phyloP scores from a whole-genome alignment of 305 asterid species.

The Withania somnifera region DNA sequence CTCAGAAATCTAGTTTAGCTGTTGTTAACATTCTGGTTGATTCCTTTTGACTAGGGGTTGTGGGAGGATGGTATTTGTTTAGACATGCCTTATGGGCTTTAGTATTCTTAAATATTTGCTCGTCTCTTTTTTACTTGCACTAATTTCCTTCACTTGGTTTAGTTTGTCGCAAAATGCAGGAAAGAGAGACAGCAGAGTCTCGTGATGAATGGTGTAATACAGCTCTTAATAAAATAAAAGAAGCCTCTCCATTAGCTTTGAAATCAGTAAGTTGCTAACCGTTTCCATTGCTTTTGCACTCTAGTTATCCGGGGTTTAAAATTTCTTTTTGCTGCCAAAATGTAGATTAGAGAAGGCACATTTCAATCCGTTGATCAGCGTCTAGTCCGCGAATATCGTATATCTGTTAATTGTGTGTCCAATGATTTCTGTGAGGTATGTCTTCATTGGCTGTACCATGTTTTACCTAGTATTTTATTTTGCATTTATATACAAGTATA shows the following conservation, averaged over 20 bases:
- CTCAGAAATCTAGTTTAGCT: not conserved
- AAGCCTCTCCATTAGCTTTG: slow-evolving; percentile 77
- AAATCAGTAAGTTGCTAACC: slow-evolving; percentile 54
- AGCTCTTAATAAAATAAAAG: slow-evolving; percentile 50
- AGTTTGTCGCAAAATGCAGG: slow-evolving; percentile 30
- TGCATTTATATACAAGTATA: not conserved
- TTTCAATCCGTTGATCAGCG: slow-evolving; percentile 89
- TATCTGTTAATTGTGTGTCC: slow-evolving; percentile 61
- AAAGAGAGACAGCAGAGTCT: slow-evolving; percentile 40
- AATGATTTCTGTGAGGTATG: slow-evolving; percentile 66
- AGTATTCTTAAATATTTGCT: not conserved
- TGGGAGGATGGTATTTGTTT: not conserved
- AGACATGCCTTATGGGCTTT: not conserved
- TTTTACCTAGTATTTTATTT: not conserved
- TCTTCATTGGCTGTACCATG: not conserved
- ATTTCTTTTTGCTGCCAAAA: slow-evolving; percentile 7
- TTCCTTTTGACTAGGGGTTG: not conserved
- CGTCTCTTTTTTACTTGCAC: not conserved
- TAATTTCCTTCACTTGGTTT: not conserved
- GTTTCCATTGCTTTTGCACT: not conserved
- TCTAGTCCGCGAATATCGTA: slow-evolving; percentile 68
- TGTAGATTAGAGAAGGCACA: slow-evolving; percentile 85
- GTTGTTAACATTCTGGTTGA: not conserved
- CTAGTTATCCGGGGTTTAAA: not conserved
- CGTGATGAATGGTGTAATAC: slow-evolving; percentile 33